Base-by-base conservation (phyloP, 805 yeast species). In the Teunomyces aglyptinius region DNA sequence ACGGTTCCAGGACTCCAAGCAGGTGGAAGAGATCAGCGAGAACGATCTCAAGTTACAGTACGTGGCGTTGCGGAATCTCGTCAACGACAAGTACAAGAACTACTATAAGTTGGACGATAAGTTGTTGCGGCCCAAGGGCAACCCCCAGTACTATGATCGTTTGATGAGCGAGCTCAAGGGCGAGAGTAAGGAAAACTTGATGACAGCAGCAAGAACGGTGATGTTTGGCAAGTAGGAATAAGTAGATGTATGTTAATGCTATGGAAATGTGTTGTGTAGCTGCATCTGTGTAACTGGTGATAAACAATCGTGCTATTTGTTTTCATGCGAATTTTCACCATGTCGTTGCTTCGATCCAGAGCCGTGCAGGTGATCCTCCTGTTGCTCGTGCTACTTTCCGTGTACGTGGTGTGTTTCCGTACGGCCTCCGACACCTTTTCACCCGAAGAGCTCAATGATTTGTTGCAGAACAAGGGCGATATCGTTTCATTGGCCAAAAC, bases 101-200 rank as follows among this genome's bases (percentile, higher is more conserved):
- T 81, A 81, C 58, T 87, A 86, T 61, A 71, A 77, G 50, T 76
- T 82, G 29, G 83, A 83, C 46, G 85, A 81, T 38, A 85, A 85
- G 60, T 65, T 90, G 53, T 65, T 80, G 57, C 73, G 65, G 54
- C 97, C 97, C n/a, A 83, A 84, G 57, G 96, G 96, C 1, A 87
- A 89, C 64, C 89, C 96, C 2, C 64, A 75, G 40, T 90, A 90
- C 60, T 90, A 90, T 59, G 78, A 75, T 34, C 76, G 94, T 58
- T 73, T 90, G 44, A 54, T 85, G 65, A 73, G 76, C 22, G 96
- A 89, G 61, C 77, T 90, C 35, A 73, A 76, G 49, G 91, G 92
- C 19, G 83, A 83, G 57, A 76, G 78, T 58, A 83, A 80, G 63
- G 96, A 87, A 65, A 76, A 79, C 12, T 64, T 85, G 43, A 62